A percentile compares a stretch with the other conserved stretches of the same genome.
Conservation (phyloP, 2,329 filamentous ascomycete genomes). For the Penicillium hordei region DNA sequence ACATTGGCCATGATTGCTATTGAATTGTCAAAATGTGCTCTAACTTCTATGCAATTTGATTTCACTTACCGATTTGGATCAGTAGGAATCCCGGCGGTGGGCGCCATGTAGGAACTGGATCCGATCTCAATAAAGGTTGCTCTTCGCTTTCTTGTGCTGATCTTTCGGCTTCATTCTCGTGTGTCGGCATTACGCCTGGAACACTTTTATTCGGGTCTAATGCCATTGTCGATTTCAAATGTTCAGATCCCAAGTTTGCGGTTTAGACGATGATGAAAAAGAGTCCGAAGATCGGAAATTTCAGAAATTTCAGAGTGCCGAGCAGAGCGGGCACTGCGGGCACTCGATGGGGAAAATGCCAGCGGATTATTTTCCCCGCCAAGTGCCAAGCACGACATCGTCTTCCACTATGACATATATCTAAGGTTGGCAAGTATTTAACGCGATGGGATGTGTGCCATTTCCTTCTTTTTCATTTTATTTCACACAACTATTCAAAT, state of each 20-base stretch:
- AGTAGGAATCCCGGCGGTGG: slow-evolving; percentile 55
- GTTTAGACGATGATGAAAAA: not conserved
- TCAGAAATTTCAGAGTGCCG: not conserved
- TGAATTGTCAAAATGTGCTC: not conserved
- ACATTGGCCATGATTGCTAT: slow-evolving; percentile 63
- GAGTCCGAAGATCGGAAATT: not conserved
- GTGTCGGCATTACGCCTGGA: not conserved
- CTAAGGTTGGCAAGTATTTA: not conserved
- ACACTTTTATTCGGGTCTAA: not conserved
- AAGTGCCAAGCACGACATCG: slow-evolving; percentile 23
- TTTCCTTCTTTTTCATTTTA: not conserved
- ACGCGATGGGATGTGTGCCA: not conserved
- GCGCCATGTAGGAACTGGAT: slow-evolving; percentile 40
- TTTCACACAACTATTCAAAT: not conserved
- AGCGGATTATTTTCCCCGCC: slow-evolving; percentile 3
- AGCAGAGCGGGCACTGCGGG: slow-evolving; percentile 9
- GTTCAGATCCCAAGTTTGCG: not conserved
- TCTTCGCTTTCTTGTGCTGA: slow-evolving; percentile 17
- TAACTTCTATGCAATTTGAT: no score
- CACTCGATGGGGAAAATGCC: slow-evolving; percentile 21
- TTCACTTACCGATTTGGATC: slow-evolving; percentile 53
- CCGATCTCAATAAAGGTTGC: slow-evolving; percentile 25
- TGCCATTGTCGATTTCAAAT: slow-evolving; percentile 4
- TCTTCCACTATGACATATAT: not conserved
- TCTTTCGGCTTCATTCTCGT: not conserved